These are phyloP conservation scores for Cladosporium sp. DNA, from an alignment of 2,329 filamentous ascomycete species.

Conservation along the genomic window DNA sequence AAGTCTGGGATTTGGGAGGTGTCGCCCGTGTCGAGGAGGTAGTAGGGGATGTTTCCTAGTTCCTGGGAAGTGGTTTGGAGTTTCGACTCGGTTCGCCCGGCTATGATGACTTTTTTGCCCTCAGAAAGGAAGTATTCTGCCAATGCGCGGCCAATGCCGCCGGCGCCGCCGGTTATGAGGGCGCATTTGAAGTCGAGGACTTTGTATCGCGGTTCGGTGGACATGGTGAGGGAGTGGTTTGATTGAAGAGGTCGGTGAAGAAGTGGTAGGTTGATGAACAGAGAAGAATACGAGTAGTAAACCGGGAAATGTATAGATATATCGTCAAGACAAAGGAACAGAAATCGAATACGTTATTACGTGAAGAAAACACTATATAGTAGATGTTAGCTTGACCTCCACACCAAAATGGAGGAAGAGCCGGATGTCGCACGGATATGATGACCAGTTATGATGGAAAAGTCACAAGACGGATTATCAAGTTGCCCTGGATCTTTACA, in stretches of 20 bases:
- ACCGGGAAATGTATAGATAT: too few species aligned
- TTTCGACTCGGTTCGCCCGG: constrained; percentile 52
- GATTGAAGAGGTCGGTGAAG: neutral
- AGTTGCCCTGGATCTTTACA: too few species aligned
- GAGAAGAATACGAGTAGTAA: neutral
- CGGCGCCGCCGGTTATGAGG: constrained; percentile 48
- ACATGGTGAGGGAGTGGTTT: neutral
- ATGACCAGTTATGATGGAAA: too few species aligned
- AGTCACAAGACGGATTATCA: too few species aligned
- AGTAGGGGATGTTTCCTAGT: constrained; percentile 48
- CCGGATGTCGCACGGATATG: too few species aligned
- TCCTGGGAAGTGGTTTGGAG: constrained; percentile 41
- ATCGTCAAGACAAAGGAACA: too few species aligned
- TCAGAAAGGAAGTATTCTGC: constrained; percentile 43
- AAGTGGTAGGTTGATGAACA: too few species aligned
- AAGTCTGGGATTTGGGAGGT: constrained; percentile 42
- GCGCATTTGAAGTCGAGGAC: constrained; percentile 40
- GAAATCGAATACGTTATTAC: too few species aligned
- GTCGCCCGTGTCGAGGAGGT: constrained; percentile 49
- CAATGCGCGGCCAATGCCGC: constrained; percentile 49
- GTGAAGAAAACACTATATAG: too few species aligned
- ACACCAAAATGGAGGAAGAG: too few species aligned
- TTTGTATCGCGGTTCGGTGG: constrained; percentile 8
- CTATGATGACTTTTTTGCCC: constrained; percentile 50
- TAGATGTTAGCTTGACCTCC: too few species aligned